Evolutionary conservation across 345 rosid species (phyloP).

Genomic region (Eucalyptus sideroxylon): DNA sequence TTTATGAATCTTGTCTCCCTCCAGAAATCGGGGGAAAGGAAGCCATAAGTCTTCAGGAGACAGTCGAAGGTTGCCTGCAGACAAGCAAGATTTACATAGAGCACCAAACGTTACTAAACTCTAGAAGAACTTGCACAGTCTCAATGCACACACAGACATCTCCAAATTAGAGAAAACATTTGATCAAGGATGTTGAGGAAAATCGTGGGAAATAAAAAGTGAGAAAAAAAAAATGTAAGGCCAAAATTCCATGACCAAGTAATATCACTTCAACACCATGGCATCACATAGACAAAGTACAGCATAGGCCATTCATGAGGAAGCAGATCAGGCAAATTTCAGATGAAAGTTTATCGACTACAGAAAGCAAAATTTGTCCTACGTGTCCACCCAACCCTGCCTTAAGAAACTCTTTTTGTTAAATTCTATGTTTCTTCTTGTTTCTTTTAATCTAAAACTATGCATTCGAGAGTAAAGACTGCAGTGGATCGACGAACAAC

Average conservation of each 20-base stretch:
- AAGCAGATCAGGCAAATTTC: not conserved
- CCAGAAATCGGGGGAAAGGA: slow-evolving; percentile 79
- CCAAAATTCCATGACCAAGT: not conserved
- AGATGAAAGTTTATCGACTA: not conserved
- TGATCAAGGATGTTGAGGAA: not conserved
- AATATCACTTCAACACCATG: not conserved
- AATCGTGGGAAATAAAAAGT: not conserved
- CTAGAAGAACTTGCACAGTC: not conserved
- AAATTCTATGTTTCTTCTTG: not conserved
- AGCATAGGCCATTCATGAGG: not conserved
- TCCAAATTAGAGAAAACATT: not conserved
- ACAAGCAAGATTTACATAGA: not conserved
- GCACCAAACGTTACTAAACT: not conserved
- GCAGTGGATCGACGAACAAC: not conserved
- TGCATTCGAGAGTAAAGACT: not conserved
- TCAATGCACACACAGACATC: not conserved
- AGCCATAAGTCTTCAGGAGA: slow-evolving; percentile 60
- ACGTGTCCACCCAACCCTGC: not conserved
- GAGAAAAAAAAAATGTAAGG: not conserved
- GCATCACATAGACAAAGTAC: not conserved
- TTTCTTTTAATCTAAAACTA: not conserved
- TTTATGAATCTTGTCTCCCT: slow-evolving; percentile 39
- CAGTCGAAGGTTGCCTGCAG: slow-evolving; percentile 53
- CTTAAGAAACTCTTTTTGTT: not conserved
- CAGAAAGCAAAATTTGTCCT: not conserved